Percentiles rank a stretch among this genome's conserved stretches.
These are phyloP conservation scores for Sungouiella blattae DNA, from an alignment of 805 yeast genomes.

Conservation along the genomic window DNA sequence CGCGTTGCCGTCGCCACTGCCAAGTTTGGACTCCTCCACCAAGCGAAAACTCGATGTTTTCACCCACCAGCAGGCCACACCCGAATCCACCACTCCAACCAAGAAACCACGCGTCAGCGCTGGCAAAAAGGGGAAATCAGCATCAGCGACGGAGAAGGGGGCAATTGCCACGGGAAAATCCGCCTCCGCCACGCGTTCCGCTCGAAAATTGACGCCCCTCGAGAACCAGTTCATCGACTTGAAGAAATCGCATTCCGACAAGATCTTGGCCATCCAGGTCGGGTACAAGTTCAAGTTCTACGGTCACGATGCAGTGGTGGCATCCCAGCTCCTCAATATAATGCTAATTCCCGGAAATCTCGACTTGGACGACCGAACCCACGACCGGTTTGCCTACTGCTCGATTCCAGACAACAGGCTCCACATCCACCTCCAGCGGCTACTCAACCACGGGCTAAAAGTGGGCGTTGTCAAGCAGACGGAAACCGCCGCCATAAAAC, in stretches of 20 bases:
- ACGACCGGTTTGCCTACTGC: constrained; percentile 67
- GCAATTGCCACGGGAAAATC: not conserved
- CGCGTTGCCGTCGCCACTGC: not conserved
- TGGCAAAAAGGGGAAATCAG: not conserved
- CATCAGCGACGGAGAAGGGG: not conserved
- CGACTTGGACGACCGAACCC: constrained; percentile 49
- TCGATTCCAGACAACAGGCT: constrained; percentile 79
- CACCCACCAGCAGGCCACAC: not conserved
- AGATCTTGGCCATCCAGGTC: constrained; percentile 75
- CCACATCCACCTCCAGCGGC: constrained; percentile 69
- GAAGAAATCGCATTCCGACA: constrained; percentile 59
- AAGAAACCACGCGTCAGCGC: not conserved
- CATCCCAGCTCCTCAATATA: constrained; percentile 62
- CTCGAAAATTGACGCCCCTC: constrained; percentile 61
- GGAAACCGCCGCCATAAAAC: constrained; percentile 75
- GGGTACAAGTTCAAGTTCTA: constrained; percentile 90
- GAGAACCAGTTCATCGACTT: constrained; percentile 74
- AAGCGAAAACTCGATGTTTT: constrained; percentile 1
- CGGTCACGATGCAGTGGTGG: constrained; percentile 78
- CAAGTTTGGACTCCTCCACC: not conserved
- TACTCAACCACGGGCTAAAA: constrained; percentile 68
- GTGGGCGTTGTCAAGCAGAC: constrained; percentile 86
- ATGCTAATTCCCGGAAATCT: constrained; percentile 70
- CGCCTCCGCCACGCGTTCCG: constrained; percentile 1
- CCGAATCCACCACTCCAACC: not conserved